Percentiles rank a stretch among this genome's conserved stretches.
Conservation (phyloP, 805 yeast species). For the Saturnispora gosingensis region DNA sequence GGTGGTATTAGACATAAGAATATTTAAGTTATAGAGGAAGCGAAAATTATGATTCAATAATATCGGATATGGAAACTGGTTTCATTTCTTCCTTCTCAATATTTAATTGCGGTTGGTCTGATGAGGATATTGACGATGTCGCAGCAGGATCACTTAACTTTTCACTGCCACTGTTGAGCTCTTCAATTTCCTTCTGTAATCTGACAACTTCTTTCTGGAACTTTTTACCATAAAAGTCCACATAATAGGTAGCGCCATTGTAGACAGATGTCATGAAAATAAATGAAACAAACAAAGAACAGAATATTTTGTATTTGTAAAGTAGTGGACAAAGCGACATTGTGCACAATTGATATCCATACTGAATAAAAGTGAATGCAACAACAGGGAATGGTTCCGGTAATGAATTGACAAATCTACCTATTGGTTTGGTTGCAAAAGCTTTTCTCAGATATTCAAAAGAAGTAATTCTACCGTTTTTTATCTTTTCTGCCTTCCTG, state of each 20-base stretch:
- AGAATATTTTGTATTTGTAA: conserved; percentile 59
- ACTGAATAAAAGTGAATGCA: conserved; percentile 81
- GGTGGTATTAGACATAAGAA: conserved; percentile 26
- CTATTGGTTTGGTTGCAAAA: conserved; percentile 55
- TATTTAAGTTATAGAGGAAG: background rate
- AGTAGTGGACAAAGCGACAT: conserved; percentile 89
- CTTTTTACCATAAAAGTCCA: conserved; percentile 84
- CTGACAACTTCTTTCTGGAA: conserved; percentile 76
- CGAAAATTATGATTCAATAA: background rate
- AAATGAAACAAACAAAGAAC: conserved; percentile 54
- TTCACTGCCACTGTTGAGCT: background rate
- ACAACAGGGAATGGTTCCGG: conserved; percentile 83
- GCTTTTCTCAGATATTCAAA: conserved; percentile 75
- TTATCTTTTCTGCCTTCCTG: conserved; percentile 66
- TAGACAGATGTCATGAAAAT: conserved; percentile 78
- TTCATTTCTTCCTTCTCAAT: background rate
- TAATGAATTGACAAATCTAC: conserved; percentile 67
- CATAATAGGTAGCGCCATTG: conserved; percentile 91
- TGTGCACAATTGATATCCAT: conserved; percentile 73
- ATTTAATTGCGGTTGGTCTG: background rate
- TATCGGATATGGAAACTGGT: background rate
- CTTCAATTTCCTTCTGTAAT: conserved; percentile 59
- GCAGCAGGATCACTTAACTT: background rate
- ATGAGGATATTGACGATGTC: background rate
- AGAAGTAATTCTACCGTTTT: conserved; percentile 78